Percentiles rank a stretch among this genome's conserved stretches.
Evolutionary conservation across 192 early-diverging fungal species (phyloP).

Genomic region (Chytriomyces confervae): DNA sequence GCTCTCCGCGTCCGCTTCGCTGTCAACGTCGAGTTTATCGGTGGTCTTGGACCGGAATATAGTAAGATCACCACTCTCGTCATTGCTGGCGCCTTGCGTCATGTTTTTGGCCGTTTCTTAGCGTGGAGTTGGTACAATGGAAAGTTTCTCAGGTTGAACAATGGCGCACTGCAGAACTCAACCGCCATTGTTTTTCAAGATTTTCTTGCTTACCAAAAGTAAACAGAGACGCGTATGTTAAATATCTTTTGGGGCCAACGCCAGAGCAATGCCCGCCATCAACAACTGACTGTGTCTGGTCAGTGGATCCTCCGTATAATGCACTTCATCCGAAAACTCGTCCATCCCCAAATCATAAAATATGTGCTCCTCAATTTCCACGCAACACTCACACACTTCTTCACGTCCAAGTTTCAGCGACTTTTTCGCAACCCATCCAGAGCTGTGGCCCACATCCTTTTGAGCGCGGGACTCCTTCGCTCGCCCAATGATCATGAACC

Average conservation of each 20-base stretch:
- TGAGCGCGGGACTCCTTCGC: slow-evolving; percentile 8
- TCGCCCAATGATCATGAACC: slow-evolving; percentile 27
- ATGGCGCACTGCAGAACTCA: no score
- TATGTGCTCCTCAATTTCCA: slow-evolving; percentile 12
- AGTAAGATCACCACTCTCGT: slow-evolving; percentile 7
- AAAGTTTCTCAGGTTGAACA: no score
- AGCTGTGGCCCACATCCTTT: slow-evolving; percentile 1
- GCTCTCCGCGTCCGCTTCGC: slow-evolving; percentile 1
- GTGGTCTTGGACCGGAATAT: slow-evolving; percentile 28
- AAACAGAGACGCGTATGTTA: no score
- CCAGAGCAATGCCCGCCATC: slow-evolving; percentile 24
- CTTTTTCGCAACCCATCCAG: slow-evolving; percentile 16
- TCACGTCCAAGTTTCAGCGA: slow-evolving; percentile 2
- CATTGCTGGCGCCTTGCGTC: no score
- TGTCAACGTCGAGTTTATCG: slow-evolving; percentile 16
- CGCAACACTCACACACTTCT: slow-evolving; percentile 10
- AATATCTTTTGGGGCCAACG: slow-evolving; percentile 11
- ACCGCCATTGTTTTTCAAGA: no score
- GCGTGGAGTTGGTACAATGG: no score
- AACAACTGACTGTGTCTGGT: slow-evolving; percentile 13
- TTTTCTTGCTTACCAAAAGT: no score
- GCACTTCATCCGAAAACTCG: background rate
- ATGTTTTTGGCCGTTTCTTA: no score
- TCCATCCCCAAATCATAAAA: background rate
- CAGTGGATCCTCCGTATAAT: background rate